Conservation (phyloP, 305 asterid species). For the Fraxinus angustifolia region DNA sequence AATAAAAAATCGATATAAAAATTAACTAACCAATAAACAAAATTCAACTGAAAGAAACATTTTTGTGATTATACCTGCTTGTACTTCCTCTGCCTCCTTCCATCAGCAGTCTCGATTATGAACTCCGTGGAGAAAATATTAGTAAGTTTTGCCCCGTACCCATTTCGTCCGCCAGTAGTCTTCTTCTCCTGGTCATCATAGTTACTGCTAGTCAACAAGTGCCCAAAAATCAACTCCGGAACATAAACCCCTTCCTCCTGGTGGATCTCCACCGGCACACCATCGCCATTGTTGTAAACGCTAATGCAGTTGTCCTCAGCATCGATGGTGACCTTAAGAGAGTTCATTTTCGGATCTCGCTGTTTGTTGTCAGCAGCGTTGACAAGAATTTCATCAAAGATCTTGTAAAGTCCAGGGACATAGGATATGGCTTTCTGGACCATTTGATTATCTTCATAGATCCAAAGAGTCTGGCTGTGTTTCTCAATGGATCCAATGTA, state of each 20-base stretch:
- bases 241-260: constrained; percentile 95
- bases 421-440: constrained; percentile 52
- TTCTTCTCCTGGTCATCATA: constrained; percentile 86
- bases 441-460: constrained; percentile 61
- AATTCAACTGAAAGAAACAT: not conserved
- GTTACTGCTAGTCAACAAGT: constrained; percentile 89
- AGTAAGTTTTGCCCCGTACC: constrained; percentile 90
- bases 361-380: constrained; percentile 94
- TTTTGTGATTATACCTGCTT: constrained; percentile 57
- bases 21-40: not conserved
- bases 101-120: constrained; percentile 88
- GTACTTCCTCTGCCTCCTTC: constrained; percentile 69
- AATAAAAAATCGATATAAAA: not conserved
- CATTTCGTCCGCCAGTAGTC: constrained; percentile 92
- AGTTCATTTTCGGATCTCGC: constrained; percentile 79
- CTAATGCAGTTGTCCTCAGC: constrained; percentile 59
- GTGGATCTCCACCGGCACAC: constrained; percentile 90
- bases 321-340: constrained; percentile 68
- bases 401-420: constrained; percentile 92
- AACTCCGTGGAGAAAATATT: constrained; percentile 87
- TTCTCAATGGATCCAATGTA: constrained; percentile 88
- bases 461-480: constrained; percentile 72
- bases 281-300: constrained; percentile 85
- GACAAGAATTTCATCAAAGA: constrained; percentile 86
- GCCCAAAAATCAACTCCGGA: constrained; percentile 93